Evolutionary conservation across 176 grass and related monocot genomes (phyloP), one percentile per base, ranked within the genome.

Genomic region (Musa acuminata): DNA sequence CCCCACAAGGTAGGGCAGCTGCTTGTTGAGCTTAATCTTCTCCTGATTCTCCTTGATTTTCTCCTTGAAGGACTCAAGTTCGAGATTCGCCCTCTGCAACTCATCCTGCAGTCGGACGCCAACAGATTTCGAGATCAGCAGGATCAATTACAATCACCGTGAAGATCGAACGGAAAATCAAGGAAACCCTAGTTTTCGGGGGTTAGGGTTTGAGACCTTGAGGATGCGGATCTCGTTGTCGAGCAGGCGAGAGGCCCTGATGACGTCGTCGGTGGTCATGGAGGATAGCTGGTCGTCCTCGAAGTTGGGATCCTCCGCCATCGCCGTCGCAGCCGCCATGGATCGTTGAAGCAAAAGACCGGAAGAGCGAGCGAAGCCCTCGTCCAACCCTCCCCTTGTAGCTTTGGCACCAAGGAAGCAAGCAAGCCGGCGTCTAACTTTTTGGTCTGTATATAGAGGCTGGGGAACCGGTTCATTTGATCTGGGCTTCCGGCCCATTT

Each of bases 31-130:
- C 75, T 92, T 97, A 59, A 97, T 97, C 79, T 92, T 97, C 80
- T 90, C 90, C 68, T 97, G 87, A 60, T 92, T 92, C 53, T 97
- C 90, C 85, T 90, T 92, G 17, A 90, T 92, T 80, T 90, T 92
- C 65, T 92, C 89, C 76, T 88, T 92, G 71, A 83, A 77, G n/a
- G 87, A 88, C 29, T 90, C 85, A 76, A 97, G 69, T 58, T 96
- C 93, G 16, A 90, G 71, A 80, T 91, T 90, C 22, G 62, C 81
- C 81, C 89, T 79, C 82, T 92, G 87, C 67, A 96, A 55, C 79
- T 96, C 89, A 72, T 96, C 87, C 89, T 92, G 52, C 69, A 23
- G 26, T 53, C 9, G 8, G 1, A 11, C 1, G 27, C 52, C 3
- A 53, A 17, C 79, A 49, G 0, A 19, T 75, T 49, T 52, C 76